A percentile compares a stretch with the other conserved stretches of the same genome.
These are phyloP conservation scores for Pezicula neosporulosa DNA, from an alignment of 2,329 filamentous ascomycete species.

Conservation along the genomic window DNA sequence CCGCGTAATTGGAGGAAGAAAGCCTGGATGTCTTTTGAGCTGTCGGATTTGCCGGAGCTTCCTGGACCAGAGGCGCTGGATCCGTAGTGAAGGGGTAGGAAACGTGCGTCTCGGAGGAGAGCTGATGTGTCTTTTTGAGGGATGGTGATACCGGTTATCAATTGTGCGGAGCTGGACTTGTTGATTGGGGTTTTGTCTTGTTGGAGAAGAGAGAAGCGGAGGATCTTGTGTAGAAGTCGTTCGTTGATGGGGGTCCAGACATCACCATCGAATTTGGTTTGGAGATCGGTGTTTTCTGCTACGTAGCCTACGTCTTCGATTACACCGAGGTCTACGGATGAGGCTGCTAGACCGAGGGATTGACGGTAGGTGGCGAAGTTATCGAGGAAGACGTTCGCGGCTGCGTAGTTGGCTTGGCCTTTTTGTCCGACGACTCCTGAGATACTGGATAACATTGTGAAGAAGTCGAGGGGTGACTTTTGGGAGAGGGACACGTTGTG, in stretches of 20 bases:
- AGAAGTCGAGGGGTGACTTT: conserved; percentile 33
- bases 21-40: conserved; percentile 18
- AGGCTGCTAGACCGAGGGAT: conserved; percentile 35
- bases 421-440: conserved; percentile 30
- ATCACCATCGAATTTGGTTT: conserved; percentile 12
- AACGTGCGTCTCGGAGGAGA: conserved; percentile 22
- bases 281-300: conserved; percentile 6
- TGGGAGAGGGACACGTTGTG: conserved; percentile 14
- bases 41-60: conserved; percentile 11
- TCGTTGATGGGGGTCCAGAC: conserved; percentile 26
- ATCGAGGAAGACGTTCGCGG: conserved; percentile 46
- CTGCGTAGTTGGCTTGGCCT: conserved; percentile 44
- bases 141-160: conserved; percentile 24
- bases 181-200: conserved; percentile 14
- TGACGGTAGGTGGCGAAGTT: conserved; percentile 36
- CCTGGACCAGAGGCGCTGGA: neutral
- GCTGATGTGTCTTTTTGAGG: conserved; percentile 23
- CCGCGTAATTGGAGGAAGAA: conserved; percentile 5
- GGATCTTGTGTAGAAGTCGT: conserved; percentile 23
- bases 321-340: conserved; percentile 48
- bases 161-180: conserved; percentile 16
- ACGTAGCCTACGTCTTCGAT: conserved; percentile 35
- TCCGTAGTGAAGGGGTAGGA: conserved; percentile 9
- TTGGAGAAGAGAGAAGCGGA: conserved; percentile 27
- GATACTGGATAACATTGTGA: conserved; percentile 35